Evolutionary conservation across 345 rosid genomes (phyloP).

Genomic region (Excoecaria cochinchinensis): DNA sequence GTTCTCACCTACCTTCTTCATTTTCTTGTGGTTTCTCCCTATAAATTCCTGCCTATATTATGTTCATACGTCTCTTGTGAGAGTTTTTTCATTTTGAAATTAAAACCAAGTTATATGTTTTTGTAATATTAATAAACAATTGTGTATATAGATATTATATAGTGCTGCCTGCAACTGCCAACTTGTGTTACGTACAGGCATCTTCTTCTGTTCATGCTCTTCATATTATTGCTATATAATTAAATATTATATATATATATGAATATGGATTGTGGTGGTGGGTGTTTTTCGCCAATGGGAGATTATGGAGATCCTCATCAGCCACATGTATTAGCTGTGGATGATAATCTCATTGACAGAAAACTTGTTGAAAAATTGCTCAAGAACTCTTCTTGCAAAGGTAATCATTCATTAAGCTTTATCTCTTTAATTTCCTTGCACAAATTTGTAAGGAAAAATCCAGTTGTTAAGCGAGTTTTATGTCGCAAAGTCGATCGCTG

Average conservation of each 20-base stretch:
- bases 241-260: neutral
- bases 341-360: conserved; percentile 72
- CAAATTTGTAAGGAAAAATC: no score
- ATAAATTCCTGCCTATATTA: conserved; percentile 21
- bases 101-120: no score
- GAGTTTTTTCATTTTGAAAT: conserved; percentile 13
- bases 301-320: conserved; percentile 33
- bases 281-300: conserved; percentile 35
- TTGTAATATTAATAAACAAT: no score
- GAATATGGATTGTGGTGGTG: conserved; percentile 21
- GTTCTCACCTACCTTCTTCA: conserved; percentile 26
- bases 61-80: conserved; percentile 43
- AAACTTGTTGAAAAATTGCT: conserved; percentile 59
- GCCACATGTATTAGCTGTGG: conserved; percentile 82
- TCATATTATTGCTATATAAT: neutral
- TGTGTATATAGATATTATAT: neutral
- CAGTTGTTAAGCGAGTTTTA: no score
- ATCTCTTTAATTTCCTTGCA: neutral
- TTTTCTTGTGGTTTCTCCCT: conserved; percentile 26
- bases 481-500: no score
- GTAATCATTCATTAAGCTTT: conserved; percentile 24
- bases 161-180: neutral
- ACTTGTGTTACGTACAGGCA: conserved; percentile 3
- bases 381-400: conserved; percentile 62
- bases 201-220: neutral